Base-by-base conservation (phyloP, 306 rosid species). In the Gillenia trifoliata region DNA sequence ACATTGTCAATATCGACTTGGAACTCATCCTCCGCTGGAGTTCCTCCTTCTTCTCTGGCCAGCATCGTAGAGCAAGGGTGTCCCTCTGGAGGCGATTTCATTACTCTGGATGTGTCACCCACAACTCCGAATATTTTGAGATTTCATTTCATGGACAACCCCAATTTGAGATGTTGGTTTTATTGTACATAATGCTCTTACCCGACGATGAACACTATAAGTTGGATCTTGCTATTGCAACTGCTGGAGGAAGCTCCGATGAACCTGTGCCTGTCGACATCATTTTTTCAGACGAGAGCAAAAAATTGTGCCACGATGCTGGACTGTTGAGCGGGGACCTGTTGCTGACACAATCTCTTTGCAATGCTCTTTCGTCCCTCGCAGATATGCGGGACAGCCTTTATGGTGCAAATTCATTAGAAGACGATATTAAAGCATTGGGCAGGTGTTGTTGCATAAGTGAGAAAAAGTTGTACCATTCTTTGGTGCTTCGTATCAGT, bases 1-100 rank as follows among this genome's bases (percentile, higher is more conserved):
- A 91, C 80, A 91, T 93, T 52, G 93, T 91, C 50, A 93, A 93
- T 87, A 86, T 91, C 41, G 96, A 91, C 76, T 75, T 93, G 84
- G 91, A 89, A 52, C 84, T 91, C 52, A 90, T 93, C 29, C 83
- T 79, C 71, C 82, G 86, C 38, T 93, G 94, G 96, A 79, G 91
- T 78, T 83, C 88, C 4, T 82, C 88, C 61, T 30, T 88, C 76
- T 89, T 88, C 76, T 89, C 97, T 31, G 83, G 79, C 72, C 92
- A 96, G 69, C 77, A 83, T 73, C 16, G 85, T 81, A 78, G 96
- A 84, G 79, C 91, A 40, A 87, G 97, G 79, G 78, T 86, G 30
- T 84, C 94, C 28, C 81, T 93, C 16, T 93, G 97, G 97, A 91
- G 86, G 87, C 88, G 81, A 81, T 73, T 91, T 77, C 91, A 77